These are phyloP conservation scores for Sporobolomyces roseus DNA, from an alignment of 768 basidiomycete genomes.

Conservation along the genomic window DNA sequence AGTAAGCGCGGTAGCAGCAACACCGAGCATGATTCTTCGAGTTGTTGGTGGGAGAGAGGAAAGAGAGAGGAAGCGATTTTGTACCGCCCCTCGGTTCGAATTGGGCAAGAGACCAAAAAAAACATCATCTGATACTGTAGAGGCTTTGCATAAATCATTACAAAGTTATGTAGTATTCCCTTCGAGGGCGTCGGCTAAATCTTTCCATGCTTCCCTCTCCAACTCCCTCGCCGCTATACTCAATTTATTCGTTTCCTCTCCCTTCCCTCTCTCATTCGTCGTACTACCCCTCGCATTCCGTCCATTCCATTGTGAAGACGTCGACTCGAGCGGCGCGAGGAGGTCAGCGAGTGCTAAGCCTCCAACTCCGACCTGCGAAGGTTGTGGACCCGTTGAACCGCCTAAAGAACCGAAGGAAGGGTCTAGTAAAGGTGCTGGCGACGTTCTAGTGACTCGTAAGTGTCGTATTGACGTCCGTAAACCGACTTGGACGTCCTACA, in stretches of 20 bases:
- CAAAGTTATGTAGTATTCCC: too few relatives aligned
- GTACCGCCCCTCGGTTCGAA: too few relatives aligned
- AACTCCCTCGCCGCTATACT: constrained; percentile 27
- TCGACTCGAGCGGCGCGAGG: neutral
- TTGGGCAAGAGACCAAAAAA: too few relatives aligned
- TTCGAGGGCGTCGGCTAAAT: constrained; percentile 11
- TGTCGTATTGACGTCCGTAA: constrained; percentile 40
- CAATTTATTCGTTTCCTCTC: neutral
- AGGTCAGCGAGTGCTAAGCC: constrained; percentile 21
- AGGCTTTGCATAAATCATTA: too few relatives aligned
- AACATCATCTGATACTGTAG: too few relatives aligned
- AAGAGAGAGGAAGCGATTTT: neutral
- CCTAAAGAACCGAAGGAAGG: constrained; percentile 21
- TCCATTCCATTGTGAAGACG: neutral
- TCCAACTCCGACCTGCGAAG: constrained; percentile 20
- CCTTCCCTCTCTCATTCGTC: neutral
- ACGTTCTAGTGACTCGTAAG: constrained; percentile 25
- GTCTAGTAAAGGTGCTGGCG: constrained; percentile 26
- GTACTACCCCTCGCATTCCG: neutral
- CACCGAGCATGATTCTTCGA: constrained; percentile 4
- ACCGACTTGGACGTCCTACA: constrained; percentile 36
- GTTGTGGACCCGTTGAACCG: neutral
- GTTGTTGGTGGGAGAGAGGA: neutral
- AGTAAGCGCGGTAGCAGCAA: constrained; percentile 20
- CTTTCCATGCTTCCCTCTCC: constrained; percentile 34